Conservation (phyloP, 257 asterid genomes). For the Handroanthus guayacan region DNA sequence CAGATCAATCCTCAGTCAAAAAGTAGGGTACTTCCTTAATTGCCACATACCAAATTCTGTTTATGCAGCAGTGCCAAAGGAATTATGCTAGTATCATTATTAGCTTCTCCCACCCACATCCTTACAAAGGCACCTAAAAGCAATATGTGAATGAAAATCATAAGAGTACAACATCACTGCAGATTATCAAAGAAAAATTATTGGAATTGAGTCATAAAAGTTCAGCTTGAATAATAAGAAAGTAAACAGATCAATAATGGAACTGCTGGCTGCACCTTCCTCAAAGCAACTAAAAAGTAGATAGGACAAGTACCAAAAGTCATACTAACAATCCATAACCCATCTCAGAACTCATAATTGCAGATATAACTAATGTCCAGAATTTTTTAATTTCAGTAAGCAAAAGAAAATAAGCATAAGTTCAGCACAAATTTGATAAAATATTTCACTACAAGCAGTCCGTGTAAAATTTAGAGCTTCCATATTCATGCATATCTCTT, state of each 20-base stretch:
- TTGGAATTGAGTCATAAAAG: background rate
- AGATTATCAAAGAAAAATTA: background rate
- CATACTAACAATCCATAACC: constrained; percentile 1
- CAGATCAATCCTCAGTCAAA: constrained; percentile 2
- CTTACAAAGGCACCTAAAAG: constrained; percentile 71
- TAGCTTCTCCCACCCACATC: constrained; percentile 80
- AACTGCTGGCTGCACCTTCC: constrained; percentile 13
- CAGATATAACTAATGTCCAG: constrained; percentile 25
- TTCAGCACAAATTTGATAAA: constrained; percentile 3
- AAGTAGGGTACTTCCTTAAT: constrained; percentile 14
- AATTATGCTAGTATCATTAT: constrained; percentile 50
- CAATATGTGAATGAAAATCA: constrained; percentile 30
- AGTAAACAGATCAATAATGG: constrained; percentile 2
- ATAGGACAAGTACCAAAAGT: constrained; percentile 10
- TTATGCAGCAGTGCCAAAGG: constrained; percentile 78
- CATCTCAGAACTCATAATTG: constrained; percentile 9
- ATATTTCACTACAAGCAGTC: background rate
- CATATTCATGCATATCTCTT: constrained; percentile 25
- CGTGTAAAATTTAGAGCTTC: background rate
- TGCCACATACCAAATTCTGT: constrained; percentile 60
- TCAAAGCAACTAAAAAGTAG: background rate
- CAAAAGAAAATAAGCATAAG: constrained; percentile 11
- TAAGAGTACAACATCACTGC: constrained; percentile 5
- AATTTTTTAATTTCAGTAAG: background rate
- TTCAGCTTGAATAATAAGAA: background rate